phyloP scores from a whole-genome alignment of 106 monocot genomes.

The Triglochin maritima region DNA sequence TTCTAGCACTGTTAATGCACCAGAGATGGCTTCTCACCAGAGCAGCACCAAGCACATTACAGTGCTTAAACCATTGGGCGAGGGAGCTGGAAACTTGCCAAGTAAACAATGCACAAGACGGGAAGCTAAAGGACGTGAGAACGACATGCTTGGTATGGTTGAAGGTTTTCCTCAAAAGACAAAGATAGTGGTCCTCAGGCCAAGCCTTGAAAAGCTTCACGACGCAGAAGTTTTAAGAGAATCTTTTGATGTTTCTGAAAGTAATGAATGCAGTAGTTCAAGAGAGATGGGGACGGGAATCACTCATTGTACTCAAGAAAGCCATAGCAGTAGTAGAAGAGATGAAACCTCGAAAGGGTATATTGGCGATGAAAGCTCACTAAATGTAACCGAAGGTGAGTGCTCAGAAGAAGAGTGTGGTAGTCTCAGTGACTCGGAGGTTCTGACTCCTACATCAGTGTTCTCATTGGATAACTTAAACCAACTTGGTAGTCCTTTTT shows the following conservation, averaged over 20 bases:
- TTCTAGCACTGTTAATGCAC: slow-evolving; percentile 32
- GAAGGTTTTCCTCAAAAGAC: slow-evolving; percentile 30
- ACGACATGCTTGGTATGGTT: background rate
- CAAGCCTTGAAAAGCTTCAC: slow-evolving; percentile 24
- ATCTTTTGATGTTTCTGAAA: slow-evolving; percentile 4
- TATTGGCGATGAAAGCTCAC: slow-evolving; percentile 71
- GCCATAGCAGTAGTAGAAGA: slow-evolving; percentile 12
- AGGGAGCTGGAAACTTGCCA: background rate
- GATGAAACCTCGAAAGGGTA: slow-evolving; percentile 52
- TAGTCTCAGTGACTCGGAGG: slow-evolving; percentile 28
- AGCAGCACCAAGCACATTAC: slow-evolving; percentile 28
- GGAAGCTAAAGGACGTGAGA: slow-evolving; percentile 1
- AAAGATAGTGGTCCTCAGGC: slow-evolving; percentile 61
- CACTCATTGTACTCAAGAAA: slow-evolving; percentile 19
- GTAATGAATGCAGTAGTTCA: slow-evolving; percentile 5
- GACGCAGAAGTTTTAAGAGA: slow-evolving; percentile 10
- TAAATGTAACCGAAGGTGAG: slow-evolving; percentile 25
- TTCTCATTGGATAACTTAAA: slow-evolving; percentile 31
- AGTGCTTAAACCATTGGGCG: slow-evolving; percentile 27
- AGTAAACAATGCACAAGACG: background rate
- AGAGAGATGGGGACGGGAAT: slow-evolving; percentile 36
- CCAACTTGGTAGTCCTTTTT: slow-evolving; percentile 20
- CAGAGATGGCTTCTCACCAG: slow-evolving; percentile 5
- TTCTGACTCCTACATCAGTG: slow-evolving; percentile 23
- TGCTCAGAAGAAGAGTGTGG: slow-evolving; percentile 24